Conservation (phyloP, 331 rosid species). For the Rhamnella rubrinervis region DNA sequence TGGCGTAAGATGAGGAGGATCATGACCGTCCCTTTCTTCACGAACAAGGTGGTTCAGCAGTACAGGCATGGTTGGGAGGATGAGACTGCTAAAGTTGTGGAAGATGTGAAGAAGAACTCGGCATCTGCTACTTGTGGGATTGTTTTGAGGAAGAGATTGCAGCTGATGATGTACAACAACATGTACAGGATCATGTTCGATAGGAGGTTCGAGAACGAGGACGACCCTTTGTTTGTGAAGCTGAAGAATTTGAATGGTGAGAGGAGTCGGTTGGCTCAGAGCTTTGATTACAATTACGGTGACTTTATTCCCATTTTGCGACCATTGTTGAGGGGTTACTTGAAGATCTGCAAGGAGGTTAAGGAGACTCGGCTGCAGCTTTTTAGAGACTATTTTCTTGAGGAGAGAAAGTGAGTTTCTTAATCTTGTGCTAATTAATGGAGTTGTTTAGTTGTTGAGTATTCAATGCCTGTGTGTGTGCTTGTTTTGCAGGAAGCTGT, state of each 20-base stretch:
- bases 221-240: conserved; percentile 7
- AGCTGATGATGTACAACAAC: conserved; percentile 21
- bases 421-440: not conserved
- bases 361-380: conserved; percentile 15
- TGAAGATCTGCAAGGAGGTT: conserved; percentile 14
- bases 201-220: conserved; percentile 14
- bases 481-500: conserved; percentile 4
- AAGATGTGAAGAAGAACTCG: conserved; percentile 2
- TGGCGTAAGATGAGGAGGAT: conserved; percentile 22
- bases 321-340: not conserved
- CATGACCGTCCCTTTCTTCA: conserved; percentile 19
- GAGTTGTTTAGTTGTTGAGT: no score
- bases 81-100: conserved; percentile 2
- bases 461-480: not conserved
- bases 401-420: conserved; percentile 11
- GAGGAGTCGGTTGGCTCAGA: conserved; percentile 18
- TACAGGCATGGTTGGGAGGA: conserved; percentile 4
- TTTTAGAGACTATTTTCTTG: conserved; percentile 6
- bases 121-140: conserved; percentile 4
- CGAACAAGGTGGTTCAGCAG: conserved; percentile 15
- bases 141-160: conserved; percentile 9
- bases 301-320: conserved; percentile 20
- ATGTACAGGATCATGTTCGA: conserved; percentile 19
- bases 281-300: conserved; percentile 20
- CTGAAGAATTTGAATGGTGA: conserved; percentile 9